Evolutionary conservation across 768 basidiomycete species (phyloP).

Genomic region (Flagelloscypha sp.): DNA sequence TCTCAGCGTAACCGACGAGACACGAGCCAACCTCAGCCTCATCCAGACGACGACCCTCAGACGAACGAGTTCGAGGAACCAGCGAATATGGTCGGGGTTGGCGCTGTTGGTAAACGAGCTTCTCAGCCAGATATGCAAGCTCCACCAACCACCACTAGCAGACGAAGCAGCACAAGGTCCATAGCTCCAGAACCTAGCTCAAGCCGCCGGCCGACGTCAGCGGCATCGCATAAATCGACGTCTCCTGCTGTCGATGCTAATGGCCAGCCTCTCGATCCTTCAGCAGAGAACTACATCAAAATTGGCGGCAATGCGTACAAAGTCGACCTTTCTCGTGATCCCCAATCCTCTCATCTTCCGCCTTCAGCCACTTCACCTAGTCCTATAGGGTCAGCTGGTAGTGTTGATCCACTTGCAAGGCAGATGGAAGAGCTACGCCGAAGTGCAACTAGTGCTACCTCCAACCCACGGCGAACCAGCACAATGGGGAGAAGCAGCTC

Average conservation of each 20-base stretch:
- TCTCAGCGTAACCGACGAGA: constrained; percentile 31
- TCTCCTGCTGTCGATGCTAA: constrained; percentile 35
- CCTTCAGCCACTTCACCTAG: constrained; percentile 19
- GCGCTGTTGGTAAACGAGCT: constrained; percentile 66
- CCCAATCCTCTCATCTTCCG: constrained; percentile 33
- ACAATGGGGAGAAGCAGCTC: constrained; percentile 30
- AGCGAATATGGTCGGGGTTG: constrained; percentile 60
- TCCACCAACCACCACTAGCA: constrained; percentile 17
- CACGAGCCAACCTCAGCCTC: constrained; percentile 19
- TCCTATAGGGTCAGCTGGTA: constrained; percentile 22
- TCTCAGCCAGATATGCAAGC: constrained; percentile 15
- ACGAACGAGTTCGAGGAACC: too few relatives aligned
- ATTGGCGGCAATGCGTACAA: constrained; percentile 61
- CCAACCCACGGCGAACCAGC: too few relatives aligned
- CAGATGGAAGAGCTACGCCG: constrained; percentile 63
- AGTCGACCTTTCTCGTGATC: constrained; percentile 58
- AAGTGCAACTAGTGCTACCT: too few relatives aligned
- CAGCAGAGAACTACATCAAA: constrained; percentile 58
- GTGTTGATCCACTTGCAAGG: constrained; percentile 56
- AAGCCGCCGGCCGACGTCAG: too few relatives aligned
- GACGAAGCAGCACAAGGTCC: too few relatives aligned
- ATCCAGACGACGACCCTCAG: constrained; percentile 30
- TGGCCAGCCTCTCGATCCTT: constrained; percentile 57
- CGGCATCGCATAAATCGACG: constrained; percentile 19
- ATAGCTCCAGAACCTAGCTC: too few relatives aligned